These are phyloP conservation scores for Candida jianshihensis DNA, from an alignment of 805 yeast species.

Conservation along the genomic window DNA sequence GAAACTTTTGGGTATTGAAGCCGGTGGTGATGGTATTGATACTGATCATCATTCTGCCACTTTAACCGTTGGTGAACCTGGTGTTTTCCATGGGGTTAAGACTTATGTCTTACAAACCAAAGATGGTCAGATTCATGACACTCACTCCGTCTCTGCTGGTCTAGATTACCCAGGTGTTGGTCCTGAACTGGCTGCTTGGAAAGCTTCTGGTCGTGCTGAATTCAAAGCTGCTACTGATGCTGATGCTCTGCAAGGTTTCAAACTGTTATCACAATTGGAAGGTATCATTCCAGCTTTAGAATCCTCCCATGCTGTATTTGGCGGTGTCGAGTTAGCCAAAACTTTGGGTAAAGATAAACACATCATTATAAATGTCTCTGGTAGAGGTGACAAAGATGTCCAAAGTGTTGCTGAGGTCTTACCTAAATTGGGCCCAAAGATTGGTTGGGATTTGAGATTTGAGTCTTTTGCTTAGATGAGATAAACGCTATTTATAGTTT, in stretches of 20 bases:
- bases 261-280: conserved; percentile 80
- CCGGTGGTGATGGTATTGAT: conserved; percentile 96
- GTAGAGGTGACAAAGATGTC: conserved; percentile 99
- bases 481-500: too few species aligned
- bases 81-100: conserved; percentile 97
- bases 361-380: conserved; percentile 84
- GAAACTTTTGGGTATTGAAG: conserved; percentile 88
- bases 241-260: conserved; percentile 90
- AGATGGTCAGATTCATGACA: conserved; percentile 96
- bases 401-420: conserved; percentile 93
- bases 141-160: conserved; percentile 98
- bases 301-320: conserved; percentile 92
- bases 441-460: conserved; percentile 95
- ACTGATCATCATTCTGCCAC: conserved; percentile 92
- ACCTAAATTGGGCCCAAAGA: conserved; percentile 83
- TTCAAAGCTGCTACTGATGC: conserved; percentile 92
- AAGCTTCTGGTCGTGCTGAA: conserved; percentile 84
- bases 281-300: conserved; percentile 99
- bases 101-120: conserved; percentile 85
- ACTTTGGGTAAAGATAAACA: conserved; percentile 72
- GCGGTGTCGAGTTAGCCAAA: conserved; percentile 85
- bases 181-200: conserved; percentile 95
- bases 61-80: conserved; percentile 88
- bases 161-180: conserved; percentile 99
- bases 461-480: conserved; percentile 29